Base-by-base conservation (phyloP, 345 rosid genomes). In the Rhodamnia argentea region DNA sequence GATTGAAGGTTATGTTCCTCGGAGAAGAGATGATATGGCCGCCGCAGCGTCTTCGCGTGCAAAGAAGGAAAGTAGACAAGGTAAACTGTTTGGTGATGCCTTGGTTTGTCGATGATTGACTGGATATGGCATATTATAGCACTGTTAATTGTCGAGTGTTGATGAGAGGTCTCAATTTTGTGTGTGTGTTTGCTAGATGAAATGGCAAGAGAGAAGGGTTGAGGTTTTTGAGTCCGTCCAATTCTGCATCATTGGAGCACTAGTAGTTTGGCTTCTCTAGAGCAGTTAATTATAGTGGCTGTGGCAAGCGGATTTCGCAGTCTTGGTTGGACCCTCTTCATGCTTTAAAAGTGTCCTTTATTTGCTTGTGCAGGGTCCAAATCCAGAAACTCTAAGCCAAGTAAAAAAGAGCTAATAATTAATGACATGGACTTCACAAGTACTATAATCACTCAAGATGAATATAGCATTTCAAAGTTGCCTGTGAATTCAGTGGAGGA, bases 1-100 rank as follows among this genome's bases (percentile, higher is more conserved):
- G 51, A 93, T 97, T 86, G 98, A 97, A 90, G 99, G 99, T 82
- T 95, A 96, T 90, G 94, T 95, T 87, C 99, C 98, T 6, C 88
- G 86, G 8, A 85, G 85, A 76, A 89, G 91, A 42, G 84, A 87
- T 24, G 70, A 74, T 37, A 70, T 18, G 81, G 47, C 26, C 26
- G 44, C 76, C 2, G 78, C 6, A 2, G 24, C 47, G 7, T 7
- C 81, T 37, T 37, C 14, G 14, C 74, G 3, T 10, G 40, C 44
- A 50, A 44, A 70, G 84, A 22, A 90, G 74, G 83, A 84, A 60
- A 85, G 57, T n/a, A 87, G 89, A 84, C 60, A 84, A 76, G 94
- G 95, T 93, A 52, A 83, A 64, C 10, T 53, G 32, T n/a, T 55
- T 22, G 84, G 47, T 74, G 83, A 52, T 26, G 18, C 40, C 64